Base-by-base conservation (phyloP, 139 green algal genomes). In the Edaphochlamys debaryana region DNA sequence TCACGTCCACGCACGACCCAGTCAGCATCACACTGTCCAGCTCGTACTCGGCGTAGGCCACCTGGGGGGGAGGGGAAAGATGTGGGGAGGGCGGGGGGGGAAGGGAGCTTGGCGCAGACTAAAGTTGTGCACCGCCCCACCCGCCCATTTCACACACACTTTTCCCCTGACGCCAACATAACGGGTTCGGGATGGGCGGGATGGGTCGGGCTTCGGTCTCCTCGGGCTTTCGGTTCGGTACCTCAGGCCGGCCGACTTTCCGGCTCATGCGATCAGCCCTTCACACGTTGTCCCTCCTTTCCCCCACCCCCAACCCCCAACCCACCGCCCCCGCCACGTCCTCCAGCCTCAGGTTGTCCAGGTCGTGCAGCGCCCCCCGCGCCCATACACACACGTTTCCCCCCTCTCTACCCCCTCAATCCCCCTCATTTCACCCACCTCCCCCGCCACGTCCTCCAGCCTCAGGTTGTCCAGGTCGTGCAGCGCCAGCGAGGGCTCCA, bases 391-490 rank as follows among this genome's bases (percentile, higher is more conserved):
- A n/a, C n/a, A n/a, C n/a, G n/a, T n/a, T n/a, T n/a, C 60, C 23
- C 60, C 60, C 60, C 60, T 67, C 60, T 8, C 60, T 32, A 8
- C 60, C 60, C 60, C 60, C 60, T 20, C 8, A 23, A 20, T 23
- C 64, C 64, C 62, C 4, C 75, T 32, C 64, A 45, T 41, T n/a
- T n/a, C 37, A 1, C 69, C 5, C 42, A 74, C 80, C 56, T 73
- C 73, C 27, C 90, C 86, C 1, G 71, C 70, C 5, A 98, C 69
- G 62, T 98, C 94, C 48, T 89, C 92, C 79, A 99, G 88, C 6
- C 89, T 80, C 42, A 99, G 86, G 91, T 99, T 99, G 93, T 99
- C 97, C 56, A 98, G 82, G 88, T 99, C 97, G 56, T 95, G 82
- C 19, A 87, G 73, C 20, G 94, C 93, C 4, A 54, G 25, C 54